A percentile compares a stretch with the other conserved stretches of the same genome.
These are phyloP conservation scores for Schwanniomyces polymorphus DNA, from an alignment of 805 yeast species.

Conservation along the genomic window DNA sequence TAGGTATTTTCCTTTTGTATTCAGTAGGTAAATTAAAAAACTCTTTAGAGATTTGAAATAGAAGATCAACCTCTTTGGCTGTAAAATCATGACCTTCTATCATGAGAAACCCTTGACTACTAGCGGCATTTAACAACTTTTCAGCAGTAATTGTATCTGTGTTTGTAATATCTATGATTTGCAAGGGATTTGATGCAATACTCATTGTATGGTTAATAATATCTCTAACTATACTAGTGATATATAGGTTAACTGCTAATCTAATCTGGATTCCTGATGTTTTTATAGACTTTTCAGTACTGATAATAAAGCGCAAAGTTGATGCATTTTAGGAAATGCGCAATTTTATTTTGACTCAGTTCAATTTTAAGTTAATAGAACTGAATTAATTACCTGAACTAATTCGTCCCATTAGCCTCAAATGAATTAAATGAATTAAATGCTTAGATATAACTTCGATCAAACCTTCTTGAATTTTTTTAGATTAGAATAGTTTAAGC, in stretches of 20 bases:
- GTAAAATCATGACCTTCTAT: slow-evolving; percentile 68
- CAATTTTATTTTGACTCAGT: neutral
- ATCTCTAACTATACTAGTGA: neutral
- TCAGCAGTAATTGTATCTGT: slow-evolving; percentile 45
- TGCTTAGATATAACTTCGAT: too few species aligned
- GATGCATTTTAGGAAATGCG: neutral
- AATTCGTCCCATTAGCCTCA: too few species aligned
- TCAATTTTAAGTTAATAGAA: too few species aligned
- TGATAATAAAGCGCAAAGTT: neutral
- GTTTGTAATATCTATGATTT: slow-evolving; percentile 58
- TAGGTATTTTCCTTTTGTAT: slow-evolving; percentile 50
- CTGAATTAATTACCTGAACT: too few species aligned
- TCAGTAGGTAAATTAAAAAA: slow-evolving; percentile 53
- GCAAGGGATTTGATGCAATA: slow-evolving; percentile 41
- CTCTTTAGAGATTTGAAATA: slow-evolving; percentile 49
- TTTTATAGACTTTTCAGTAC: neutral
- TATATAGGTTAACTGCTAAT: neutral
- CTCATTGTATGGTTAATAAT: neutral
- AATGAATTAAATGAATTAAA: too few species aligned
- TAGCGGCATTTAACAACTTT: slow-evolving; percentile 56
- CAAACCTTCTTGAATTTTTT: too few species aligned
- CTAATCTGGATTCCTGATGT: neutral
- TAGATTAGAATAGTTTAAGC: too few species aligned
- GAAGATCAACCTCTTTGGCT: slow-evolving; percentile 49
- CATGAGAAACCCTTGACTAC: slow-evolving; percentile 64